Percentiles rank a stretch among this genome's conserved stretches.
phyloP scores from a whole-genome alignment of 169 alveolate species.

The Cryptosporidium baileyi region DNA sequence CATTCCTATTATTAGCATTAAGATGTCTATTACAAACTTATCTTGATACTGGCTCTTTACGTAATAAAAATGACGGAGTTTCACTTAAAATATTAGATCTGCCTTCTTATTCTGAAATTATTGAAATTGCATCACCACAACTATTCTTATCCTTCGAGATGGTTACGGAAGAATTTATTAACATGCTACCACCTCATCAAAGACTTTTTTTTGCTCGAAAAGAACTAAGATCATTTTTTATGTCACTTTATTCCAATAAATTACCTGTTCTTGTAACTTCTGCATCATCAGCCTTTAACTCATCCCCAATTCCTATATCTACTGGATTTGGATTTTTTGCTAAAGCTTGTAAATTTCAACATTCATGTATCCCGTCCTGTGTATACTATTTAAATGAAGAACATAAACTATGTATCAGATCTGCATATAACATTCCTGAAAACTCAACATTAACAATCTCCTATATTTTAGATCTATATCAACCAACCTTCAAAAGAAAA shows the following conservation, averaged over 20 bases:
- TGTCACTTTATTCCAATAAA: slow-evolving; percentile 81
- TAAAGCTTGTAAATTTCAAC: slow-evolving; percentile 77
- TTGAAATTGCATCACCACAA: slow-evolving; percentile 76
- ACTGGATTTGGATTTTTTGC: slow-evolving; percentile 81
- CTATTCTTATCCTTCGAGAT: slow-evolving; percentile 69
- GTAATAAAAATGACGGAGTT: slow-evolving; percentile 70
- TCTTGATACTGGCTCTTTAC: slow-evolving; percentile 68
- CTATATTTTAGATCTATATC: slow-evolving; percentile 80
- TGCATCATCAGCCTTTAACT: slow-evolving; percentile 77
- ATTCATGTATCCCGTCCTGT: slow-evolving; percentile 86
- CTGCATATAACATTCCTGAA: slow-evolving; percentile 82
- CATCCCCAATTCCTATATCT: slow-evolving; percentile 75
- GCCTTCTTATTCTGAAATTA: slow-evolving; percentile 73
- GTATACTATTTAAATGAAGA: slow-evolving; percentile 77
- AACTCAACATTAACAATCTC: slow-evolving; percentile 82
- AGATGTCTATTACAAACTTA: slow-evolving; percentile 73
- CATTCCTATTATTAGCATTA: slow-evolving; percentile 74
- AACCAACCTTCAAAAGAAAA: slow-evolving; percentile 80
- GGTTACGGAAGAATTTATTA: slow-evolving; percentile 78
- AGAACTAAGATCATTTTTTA: slow-evolving; percentile 79
- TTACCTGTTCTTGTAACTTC: slow-evolving; percentile 77
- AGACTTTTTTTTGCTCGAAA: slow-evolving; percentile 78
- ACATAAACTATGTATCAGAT: slow-evolving; percentile 80
- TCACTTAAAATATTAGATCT: slow-evolving; percentile 73
- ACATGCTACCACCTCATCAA: slow-evolving; percentile 78